Conservation (phyloP, 2,329 filamentous ascomycete species). For the Aspergillus thermomutatus region DNA sequence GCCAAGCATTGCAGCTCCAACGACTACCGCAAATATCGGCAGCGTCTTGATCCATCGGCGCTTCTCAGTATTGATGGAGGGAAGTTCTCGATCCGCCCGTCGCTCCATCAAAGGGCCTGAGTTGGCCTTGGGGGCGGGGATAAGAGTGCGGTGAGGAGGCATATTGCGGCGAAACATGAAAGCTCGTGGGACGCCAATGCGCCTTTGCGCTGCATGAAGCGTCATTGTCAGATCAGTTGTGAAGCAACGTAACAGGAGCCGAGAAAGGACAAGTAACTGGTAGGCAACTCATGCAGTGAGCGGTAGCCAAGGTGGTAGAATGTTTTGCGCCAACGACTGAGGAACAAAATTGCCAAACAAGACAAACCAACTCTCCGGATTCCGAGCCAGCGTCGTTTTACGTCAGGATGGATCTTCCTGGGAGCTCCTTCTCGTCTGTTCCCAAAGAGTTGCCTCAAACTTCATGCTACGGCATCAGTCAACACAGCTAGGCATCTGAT, state of each 20-base stretch:
- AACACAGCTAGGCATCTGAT: not conserved
- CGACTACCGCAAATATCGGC: conserved; percentile 73
- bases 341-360: conserved; percentile 24
- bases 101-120: conserved; percentile 52
- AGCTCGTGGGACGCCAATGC: conserved; percentile 16
- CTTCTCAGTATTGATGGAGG: conserved; percentile 35
- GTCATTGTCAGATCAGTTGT: conserved; percentile 12
- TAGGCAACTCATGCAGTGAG: not conserved
- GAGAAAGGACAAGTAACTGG: conserved; percentile 4
- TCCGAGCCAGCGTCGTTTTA: not conserved
- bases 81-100: conserved; percentile 52
- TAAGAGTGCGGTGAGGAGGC: conserved; percentile 41
- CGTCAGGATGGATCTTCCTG: not conserved
- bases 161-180: conserved; percentile 10
- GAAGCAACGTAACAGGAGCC: not conserved
- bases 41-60: conserved; percentile 69
- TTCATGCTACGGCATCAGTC: not conserved
- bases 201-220: conserved; percentile 13
- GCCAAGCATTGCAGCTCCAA: conserved; percentile 69
- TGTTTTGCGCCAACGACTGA: conserved; percentile 3
- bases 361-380: conserved; percentile 17
- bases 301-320: not conserved
- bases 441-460: not conserved
- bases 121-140: conserved; percentile 49
- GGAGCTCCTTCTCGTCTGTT: not conserved